A percentile compares a stretch with the other conserved stretches of the same genome.
These are phyloP conservation scores for Cordyceps militaris DNA, from an alignment of 2,329 filamentous ascomycete species.

Conservation along the genomic window DNA sequence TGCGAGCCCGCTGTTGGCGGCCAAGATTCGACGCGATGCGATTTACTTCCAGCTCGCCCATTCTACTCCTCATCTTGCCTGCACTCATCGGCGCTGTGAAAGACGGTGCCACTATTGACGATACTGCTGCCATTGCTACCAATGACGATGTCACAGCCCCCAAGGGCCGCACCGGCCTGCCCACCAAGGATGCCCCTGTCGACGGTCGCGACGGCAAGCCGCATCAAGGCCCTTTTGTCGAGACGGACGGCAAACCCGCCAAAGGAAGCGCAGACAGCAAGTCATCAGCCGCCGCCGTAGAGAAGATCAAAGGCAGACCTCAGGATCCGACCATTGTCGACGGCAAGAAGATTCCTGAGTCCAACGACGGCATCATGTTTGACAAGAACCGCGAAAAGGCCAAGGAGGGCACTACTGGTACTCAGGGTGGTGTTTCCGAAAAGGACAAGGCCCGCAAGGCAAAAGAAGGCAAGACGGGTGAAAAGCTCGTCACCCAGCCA, in stretches of 20 bases:
- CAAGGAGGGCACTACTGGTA: constrained; percentile 81
- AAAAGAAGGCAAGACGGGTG: constrained; percentile 58
- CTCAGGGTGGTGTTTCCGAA: constrained; percentile 80
- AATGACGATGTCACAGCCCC: constrained; percentile 21
- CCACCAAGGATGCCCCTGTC: constrained; percentile 73
- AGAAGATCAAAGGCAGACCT: constrained; percentile 42
- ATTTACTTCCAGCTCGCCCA: constrained; percentile 42
- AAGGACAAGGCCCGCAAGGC: constrained; percentile 71
- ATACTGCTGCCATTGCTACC: constrained; percentile 15
- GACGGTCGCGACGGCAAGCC: constrained; percentile 93
- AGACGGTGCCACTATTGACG: constrained; percentile 11
- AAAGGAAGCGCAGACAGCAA: constrained; percentile 22
- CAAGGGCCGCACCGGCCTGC: constrained; percentile 31
- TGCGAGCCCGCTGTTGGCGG: not conserved
- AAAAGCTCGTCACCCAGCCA: constrained; percentile 65
- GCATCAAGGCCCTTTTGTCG: constrained; percentile 76
- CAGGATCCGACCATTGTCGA: constrained; percentile 47
- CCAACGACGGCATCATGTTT: constrained; percentile 84
- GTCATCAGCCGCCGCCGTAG: constrained; percentile 20
- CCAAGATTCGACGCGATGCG: constrained; percentile 38
- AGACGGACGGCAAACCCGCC: constrained; percentile 36
- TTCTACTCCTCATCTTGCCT: constrained; percentile 49
- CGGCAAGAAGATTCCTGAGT: constrained; percentile 54
- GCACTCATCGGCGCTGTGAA: constrained; percentile 38
- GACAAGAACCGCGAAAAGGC: constrained; percentile 70